Conservation (phyloP, 2,329 filamentous ascomycete species). For the Monosporascus sp. region DNA sequence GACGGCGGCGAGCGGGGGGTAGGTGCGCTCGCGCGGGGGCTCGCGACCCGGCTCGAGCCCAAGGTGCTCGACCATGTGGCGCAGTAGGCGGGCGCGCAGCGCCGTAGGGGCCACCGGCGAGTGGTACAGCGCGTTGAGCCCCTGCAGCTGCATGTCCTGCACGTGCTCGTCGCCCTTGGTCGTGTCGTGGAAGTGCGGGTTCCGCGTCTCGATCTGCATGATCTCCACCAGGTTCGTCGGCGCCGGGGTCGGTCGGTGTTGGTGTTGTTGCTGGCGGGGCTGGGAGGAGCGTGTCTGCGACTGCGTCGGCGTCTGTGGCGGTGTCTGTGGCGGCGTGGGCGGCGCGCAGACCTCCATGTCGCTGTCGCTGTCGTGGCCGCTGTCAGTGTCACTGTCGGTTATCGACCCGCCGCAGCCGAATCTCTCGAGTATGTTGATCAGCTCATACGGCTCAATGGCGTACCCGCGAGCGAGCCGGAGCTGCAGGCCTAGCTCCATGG, state of each 20-base stretch:
- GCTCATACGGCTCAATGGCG: conserved; percentile 29
- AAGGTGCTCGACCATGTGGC: conserved; percentile 1
- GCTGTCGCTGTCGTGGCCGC: not conserved
- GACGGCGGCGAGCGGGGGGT: conserved; percentile 1
- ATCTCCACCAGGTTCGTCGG: conserved; percentile 12
- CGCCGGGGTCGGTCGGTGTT: not conserved
- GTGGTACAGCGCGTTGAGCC: conserved; percentile 25
- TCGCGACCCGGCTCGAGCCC: not conserved
- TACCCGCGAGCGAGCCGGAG: conserved; percentile 25
- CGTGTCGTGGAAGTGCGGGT: conserved; percentile 26
- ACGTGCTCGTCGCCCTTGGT: conserved; percentile 24
- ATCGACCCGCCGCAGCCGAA: conserved; percentile 4
- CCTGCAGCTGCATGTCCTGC: conserved; percentile 22
- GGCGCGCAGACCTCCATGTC: conserved; percentile 1
- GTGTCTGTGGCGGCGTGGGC: not conserved
- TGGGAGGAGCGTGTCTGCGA: not conserved
- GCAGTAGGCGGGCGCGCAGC: conserved; percentile 2
- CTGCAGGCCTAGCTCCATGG: conserved; percentile 29
- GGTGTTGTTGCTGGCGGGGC: not conserved
- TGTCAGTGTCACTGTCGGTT: not conserved
- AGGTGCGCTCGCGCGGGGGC: conserved; percentile 2
- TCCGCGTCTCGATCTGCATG: conserved; percentile 25
- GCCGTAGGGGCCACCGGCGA: conserved; percentile 4
- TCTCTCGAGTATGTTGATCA: conserved; percentile 21
- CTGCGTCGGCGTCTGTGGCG: not conserved